phyloP scores from a whole-genome alignment of 169 alveolate genomes.

The Perkinsus marinus region DNA sequence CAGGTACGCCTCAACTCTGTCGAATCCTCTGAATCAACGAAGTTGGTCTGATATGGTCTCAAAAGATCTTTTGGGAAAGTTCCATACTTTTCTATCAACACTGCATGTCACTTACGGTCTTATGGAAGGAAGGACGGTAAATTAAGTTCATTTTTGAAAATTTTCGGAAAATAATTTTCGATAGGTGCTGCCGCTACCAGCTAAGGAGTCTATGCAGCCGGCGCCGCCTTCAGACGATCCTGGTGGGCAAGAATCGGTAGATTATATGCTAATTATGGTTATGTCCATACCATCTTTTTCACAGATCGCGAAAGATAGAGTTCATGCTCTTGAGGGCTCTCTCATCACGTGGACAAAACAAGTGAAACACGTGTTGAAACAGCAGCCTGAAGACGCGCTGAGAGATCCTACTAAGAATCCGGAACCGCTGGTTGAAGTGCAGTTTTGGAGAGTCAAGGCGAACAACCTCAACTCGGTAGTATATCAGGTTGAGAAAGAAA shows the following conservation, averaged over 20 bases:
- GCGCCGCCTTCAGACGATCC: neutral
- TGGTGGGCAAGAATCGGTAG: neutral
- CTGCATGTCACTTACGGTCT: conserved; percentile 77
- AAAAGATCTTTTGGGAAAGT: conserved; percentile 81
- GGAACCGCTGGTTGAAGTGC: conserved; percentile 75
- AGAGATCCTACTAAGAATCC: conserved; percentile 68
- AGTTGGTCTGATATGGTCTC: conserved; percentile 77
- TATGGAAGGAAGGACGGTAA: conserved; percentile 69
- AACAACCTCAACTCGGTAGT: neutral
- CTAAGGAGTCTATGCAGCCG: conserved; percentile 26
- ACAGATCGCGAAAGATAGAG: conserved; percentile 59
- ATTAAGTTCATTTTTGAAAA: neutral
- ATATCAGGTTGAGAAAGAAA: neutral
- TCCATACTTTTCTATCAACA: conserved; percentile 70
- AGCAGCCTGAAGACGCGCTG: conserved; percentile 80
- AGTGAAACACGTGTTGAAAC: conserved; percentile 73
- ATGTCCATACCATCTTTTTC: conserved; percentile 45
- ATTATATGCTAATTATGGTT: conserved; percentile 30
- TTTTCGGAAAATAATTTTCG: neutral
- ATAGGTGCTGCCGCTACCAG: conserved; percentile 65
- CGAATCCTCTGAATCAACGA: conserved; percentile 35
- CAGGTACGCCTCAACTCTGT: conserved; percentile 27
- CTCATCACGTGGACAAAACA: conserved; percentile 83
- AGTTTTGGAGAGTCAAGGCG: conserved; percentile 78
- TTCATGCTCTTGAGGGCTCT: conserved; percentile 80